Evolutionary conservation across 352 stramenopile genomes (phyloP).

Genomic region (Phytophthora citricola): DNA sequence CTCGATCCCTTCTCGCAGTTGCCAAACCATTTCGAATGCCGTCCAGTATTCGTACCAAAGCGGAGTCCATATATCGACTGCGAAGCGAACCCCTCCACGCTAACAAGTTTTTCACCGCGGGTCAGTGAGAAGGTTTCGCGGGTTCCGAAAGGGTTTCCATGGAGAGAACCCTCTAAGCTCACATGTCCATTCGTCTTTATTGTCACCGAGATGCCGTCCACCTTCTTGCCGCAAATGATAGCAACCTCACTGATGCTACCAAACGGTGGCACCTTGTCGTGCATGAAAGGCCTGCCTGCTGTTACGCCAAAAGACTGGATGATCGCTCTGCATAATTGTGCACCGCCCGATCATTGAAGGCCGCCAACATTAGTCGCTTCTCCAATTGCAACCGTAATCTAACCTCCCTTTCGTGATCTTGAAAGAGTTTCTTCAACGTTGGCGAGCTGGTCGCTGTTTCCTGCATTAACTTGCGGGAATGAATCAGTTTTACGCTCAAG

Average conservation of each 20-base stretch:
- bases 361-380: slow-evolving; percentile 76
- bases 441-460: slow-evolving; percentile 54
- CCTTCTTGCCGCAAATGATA: slow-evolving; percentile 69
- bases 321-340: slow-evolving; percentile 73
- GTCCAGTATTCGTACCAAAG: slow-evolving; percentile 60
- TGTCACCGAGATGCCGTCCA: slow-evolving; percentile 69
- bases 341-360: slow-evolving; percentile 69
- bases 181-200: slow-evolving; percentile 60
- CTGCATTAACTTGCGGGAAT: slow-evolving; percentile 35
- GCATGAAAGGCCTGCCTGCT: slow-evolving; percentile 54
- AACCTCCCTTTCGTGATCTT: slow-evolving; percentile 65
- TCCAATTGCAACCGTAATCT: slow-evolving; percentile 65
- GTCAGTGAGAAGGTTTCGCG: slow-evolving; percentile 66
- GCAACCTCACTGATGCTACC: slow-evolving; percentile 71
- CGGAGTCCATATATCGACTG: slow-evolving; percentile 75
- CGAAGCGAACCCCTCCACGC: slow-evolving; percentile 75
- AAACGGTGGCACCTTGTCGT: slow-evolving; percentile 71
- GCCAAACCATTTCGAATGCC: slow-evolving; percentile 83
- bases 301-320: slow-evolving; percentile 50
- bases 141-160: slow-evolving; percentile 76
- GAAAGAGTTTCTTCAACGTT: slow-evolving; percentile 80
- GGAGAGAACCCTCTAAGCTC: slow-evolving; percentile 54
- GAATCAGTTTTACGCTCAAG: slow-evolving; percentile 33
- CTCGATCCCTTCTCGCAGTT: slow-evolving; percentile 71
- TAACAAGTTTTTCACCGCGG: slow-evolving; percentile 65